phyloP scores from a whole-genome alignment of 192 early-diverging fungal genomes.

The Coemansia asiatica region DNA sequence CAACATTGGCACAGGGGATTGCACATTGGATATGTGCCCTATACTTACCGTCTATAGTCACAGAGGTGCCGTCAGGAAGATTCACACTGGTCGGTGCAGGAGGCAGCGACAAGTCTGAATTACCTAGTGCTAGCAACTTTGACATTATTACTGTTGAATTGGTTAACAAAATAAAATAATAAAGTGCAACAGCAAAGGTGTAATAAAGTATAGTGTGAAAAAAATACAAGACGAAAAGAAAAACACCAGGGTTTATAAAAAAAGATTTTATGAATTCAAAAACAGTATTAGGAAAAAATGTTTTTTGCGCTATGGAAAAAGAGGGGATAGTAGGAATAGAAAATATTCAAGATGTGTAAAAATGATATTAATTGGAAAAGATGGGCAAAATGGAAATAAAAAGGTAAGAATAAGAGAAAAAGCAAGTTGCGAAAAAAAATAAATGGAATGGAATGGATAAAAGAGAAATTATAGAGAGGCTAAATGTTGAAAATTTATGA shows the following conservation, averaged over 20 bases:
- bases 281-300: not conserved
- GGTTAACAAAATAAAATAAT: constrained; percentile 2
- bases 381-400: not conserved
- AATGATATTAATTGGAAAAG: not conserved
- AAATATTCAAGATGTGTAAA: not conserved
- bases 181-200: not conserved
- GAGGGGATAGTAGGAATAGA: not conserved
- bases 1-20: not conserved
- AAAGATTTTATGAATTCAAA: constrained; percentile 5
- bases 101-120: constrained; percentile 44
- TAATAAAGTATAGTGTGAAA: not conserved
- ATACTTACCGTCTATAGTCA: constrained; percentile 44
- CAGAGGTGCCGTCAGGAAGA: constrained; percentile 29
- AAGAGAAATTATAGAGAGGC: constrained; percentile 3
- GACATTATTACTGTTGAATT: constrained; percentile 36
- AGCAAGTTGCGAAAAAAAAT: too few species aligned
- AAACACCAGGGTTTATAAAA: not conserved
- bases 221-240: not conserved
- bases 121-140: constrained; percentile 23
- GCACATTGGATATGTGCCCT: not conserved
- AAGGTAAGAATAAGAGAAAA: not conserved
- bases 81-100: constrained; percentile 31
- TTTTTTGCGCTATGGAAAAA: not conserved
- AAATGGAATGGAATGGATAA: not conserved
- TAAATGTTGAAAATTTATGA: constrained; percentile 5